Evolutionary conservation across 768 basidiomycete species (phyloP), one percentile per base, ranked within the genome.

Genomic region (Candolleomyces efflorescens): DNA sequence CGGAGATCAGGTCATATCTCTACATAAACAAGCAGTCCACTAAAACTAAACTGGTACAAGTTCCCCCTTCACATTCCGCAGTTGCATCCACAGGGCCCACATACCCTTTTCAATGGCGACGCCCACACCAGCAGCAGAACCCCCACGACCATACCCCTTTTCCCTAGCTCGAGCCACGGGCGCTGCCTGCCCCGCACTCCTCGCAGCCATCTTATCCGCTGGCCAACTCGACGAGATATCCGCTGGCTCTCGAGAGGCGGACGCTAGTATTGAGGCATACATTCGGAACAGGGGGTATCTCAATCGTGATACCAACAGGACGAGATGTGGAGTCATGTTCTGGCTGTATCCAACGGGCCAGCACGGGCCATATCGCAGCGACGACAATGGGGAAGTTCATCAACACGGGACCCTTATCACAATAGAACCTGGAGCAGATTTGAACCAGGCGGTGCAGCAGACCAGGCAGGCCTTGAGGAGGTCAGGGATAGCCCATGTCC

Each of bases 221-320:
- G 54, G 43, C 56, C 11, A n/a, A 1, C 46, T 63, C 26, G 62
- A 63, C 55, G 59, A 63, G 23, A 58, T 63, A 11, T 63, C 59
- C 44, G 55, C 50, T 37, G 51, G 32, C 10, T 32, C 32, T 11
- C 6, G 32, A 11, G 62, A 63, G 18, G 59, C 58, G 47, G 58
- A 55, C 20, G 47, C 46, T 4, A 38, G 51, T 12, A 53, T 59
- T 27, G 62, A 62, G 37, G 17, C 55, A 6, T 50, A 50, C 15
- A 60, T 58, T 47, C 51, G 59, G n/a, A 46, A 38, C 20, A 53
- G 51, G 23, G 61, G 61, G 3, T 38, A 44, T 3, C 58, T 56
- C 3, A 49, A 55, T 12, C 38, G 23, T 26, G 7, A 39, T 3
- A 23, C 39, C 9, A 45, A 39, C 13, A 53, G 37, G 13, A 61